A percentile compares a stretch with the other conserved stretches of the same genome.
Conservation (phyloP, 1,284 basidiomycete genomes). For the Gymnopus androsaceus region DNA sequence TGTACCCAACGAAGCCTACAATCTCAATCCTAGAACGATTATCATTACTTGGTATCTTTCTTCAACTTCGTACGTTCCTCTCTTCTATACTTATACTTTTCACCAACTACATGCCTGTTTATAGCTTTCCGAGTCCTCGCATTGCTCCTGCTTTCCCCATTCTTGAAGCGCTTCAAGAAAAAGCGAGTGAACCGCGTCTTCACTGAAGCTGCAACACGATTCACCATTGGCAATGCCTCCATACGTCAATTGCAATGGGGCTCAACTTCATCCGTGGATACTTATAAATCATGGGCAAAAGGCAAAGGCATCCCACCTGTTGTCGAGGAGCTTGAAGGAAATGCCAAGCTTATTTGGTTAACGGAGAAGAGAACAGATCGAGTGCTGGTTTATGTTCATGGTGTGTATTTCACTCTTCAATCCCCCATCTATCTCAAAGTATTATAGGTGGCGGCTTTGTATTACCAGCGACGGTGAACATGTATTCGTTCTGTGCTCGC, state of each 20-base stretch:
- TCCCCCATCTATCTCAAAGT: not conserved
- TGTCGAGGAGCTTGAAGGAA: conserved; percentile 30
- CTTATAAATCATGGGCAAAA: conserved; percentile 4
- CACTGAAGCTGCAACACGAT: not conserved
- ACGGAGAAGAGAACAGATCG: conserved; percentile 37
- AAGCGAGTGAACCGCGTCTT: conserved; percentile 11
- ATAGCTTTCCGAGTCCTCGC: not conserved
- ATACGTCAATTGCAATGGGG: conserved; percentile 8
- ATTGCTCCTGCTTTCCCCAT: conserved; percentile 6
- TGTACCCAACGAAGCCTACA: not conserved
- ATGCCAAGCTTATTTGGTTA: conserved; percentile 35
- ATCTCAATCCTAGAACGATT: not conserved
- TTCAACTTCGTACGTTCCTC: not conserved
- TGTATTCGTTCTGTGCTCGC: conserved; percentile 9
- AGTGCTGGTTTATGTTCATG: conserved; percentile 40
- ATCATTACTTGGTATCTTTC: not conserved
- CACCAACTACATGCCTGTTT: not conserved
- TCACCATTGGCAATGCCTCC: not conserved
- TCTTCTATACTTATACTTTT: too few relatives aligned
- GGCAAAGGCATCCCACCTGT: conserved; percentile 21
- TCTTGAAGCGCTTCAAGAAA: not conserved
- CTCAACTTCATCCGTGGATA: not conserved
- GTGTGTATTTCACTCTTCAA: conserved; percentile 21
- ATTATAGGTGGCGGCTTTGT: too few relatives aligned
- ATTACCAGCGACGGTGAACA: not conserved